These are phyloP conservation scores for Saururus chinensis DNA, from an alignment of 164 flowering plant genomes.

Conservation along the genomic window DNA sequence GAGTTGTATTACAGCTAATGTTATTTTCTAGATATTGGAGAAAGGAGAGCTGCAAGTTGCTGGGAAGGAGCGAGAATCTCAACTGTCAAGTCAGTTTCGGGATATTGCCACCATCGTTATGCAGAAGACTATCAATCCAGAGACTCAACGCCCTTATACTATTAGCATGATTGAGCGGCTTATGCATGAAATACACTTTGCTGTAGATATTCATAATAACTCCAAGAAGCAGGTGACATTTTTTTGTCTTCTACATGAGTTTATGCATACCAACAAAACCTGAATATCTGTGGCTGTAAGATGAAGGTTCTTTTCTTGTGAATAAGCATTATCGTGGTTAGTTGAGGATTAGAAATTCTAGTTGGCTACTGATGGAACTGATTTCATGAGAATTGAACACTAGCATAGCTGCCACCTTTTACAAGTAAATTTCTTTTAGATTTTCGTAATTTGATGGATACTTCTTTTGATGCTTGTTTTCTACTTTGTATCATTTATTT, in stretches of 20 bases:
- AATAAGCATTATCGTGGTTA: no score
- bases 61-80: slow-evolving; percentile 92
- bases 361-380: no score
- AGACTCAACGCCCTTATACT: slow-evolving; percentile 83
- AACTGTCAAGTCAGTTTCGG: slow-evolving; percentile 77
- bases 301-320: no score
- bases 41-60: slow-evolving; percentile 99
- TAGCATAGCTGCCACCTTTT: no score
- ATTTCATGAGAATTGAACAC: no score
- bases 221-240: slow-evolving; percentile 86
- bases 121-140: slow-evolving; percentile 91
- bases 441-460: no score
- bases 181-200: slow-evolving; percentile 96
- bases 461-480: no score
- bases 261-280: no score
- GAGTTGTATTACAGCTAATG: background rate
- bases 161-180: slow-evolving; percentile 96
- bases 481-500: no score
- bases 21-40: slow-evolving; percentile 55
- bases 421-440: no score
- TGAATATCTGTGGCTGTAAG: background rate
- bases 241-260: background rate
- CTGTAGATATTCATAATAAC: slow-evolving; percentile 79
- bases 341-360: no score
- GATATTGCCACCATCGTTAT: slow-evolving; percentile 96